Evolutionary conservation across 192 early-diverging fungal species (phyloP).

Genomic region (Dispira parvispora): DNA sequence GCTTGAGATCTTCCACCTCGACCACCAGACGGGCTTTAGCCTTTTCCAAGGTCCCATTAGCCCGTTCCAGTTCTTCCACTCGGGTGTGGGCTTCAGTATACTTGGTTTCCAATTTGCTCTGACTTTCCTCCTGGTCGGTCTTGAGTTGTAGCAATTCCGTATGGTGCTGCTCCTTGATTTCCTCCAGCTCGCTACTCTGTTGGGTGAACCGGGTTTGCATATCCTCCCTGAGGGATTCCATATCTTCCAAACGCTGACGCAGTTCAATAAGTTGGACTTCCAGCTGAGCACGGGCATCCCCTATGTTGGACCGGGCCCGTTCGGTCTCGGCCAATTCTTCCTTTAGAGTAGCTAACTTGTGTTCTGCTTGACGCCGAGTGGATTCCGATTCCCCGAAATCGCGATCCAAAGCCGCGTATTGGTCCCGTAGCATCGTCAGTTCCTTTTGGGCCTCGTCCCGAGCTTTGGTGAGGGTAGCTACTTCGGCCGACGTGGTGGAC

Average conservation of each 20-base stretch:
- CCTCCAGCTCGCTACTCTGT: slow-evolving; percentile 44
- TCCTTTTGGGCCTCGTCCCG: slow-evolving; percentile 18
- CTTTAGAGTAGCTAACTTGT: slow-evolving; percentile 12
- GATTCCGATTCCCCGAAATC: slow-evolving; percentile 5
- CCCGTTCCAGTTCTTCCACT: slow-evolving; percentile 40
- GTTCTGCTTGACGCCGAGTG: slow-evolving; percentile 6
- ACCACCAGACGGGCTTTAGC: slow-evolving; percentile 40
- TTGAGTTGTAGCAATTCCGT: slow-evolving; percentile 35
- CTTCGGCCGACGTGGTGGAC: slow-evolving; percentile 15
- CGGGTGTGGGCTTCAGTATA: slow-evolving; percentile 45
- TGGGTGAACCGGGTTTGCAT: slow-evolving; percentile 30
- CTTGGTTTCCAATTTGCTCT: slow-evolving; percentile 37
- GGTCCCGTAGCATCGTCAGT: slow-evolving; percentile 12
- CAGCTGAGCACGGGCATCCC: slow-evolving; percentile 14
- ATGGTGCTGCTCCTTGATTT: slow-evolving; percentile 41
- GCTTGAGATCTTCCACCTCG: slow-evolving; percentile 60
- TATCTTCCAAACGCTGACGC: slow-evolving; percentile 45
- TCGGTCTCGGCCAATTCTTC: background rate
- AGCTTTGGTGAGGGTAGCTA: slow-evolving; percentile 14
- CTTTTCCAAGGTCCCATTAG: slow-evolving; percentile 45
- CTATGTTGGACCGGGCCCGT: background rate
- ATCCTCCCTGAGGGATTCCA: slow-evolving; percentile 30
- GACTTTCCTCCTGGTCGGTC: slow-evolving; percentile 35
- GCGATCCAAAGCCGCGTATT: background rate
- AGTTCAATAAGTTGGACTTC: slow-evolving; percentile 34